Percentiles rank a stretch among this genome's conserved stretches.
Evolutionary conservation across 148 eudicot genomes (phyloP).

Genomic region (Limonium bicolor): DNA sequence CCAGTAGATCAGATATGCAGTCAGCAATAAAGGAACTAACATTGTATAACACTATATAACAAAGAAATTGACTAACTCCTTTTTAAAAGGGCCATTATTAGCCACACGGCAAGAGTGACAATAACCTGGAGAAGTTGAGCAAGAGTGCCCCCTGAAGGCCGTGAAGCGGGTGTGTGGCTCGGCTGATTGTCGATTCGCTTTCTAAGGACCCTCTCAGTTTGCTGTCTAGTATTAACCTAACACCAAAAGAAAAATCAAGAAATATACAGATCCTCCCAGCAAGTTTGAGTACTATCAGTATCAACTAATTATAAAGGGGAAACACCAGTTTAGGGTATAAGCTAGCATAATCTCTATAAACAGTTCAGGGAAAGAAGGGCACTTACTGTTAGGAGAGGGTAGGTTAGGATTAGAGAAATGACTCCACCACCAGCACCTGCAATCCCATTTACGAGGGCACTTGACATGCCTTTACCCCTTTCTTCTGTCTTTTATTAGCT

Average conservation of each 20-base stretch:
- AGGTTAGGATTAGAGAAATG: slow-evolving; percentile 74
- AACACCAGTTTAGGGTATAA: neutral
- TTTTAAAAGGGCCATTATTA: neutral
- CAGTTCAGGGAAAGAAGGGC: neutral
- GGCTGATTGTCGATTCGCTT: slow-evolving; percentile 15
- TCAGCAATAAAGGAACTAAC: neutral
- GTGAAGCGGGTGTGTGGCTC: slow-evolving; percentile 10
- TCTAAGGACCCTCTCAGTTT: slow-evolving; percentile 55
- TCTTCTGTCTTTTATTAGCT: too few species aligned
- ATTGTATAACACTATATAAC: neutral
- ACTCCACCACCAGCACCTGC: slow-evolving; percentile 97
- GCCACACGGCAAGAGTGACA: neutral
- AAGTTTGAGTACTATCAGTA: neutral
- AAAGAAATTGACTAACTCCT: neutral
- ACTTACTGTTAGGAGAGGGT: slow-evolving; percentile 80
- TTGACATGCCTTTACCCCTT: slow-evolving; percentile 45
- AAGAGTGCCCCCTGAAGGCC: slow-evolving; percentile 32
- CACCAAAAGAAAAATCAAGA: slow-evolving; percentile 1
- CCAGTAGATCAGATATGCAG: neutral
- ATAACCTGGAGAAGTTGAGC: slow-evolving; percentile 46
- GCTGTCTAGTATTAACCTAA: slow-evolving; percentile 69
- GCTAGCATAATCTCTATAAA: neutral
- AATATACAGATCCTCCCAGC: neutral
- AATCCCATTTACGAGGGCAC: slow-evolving; percentile 69
- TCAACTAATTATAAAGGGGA: neutral